phyloP scores from a whole-genome alignment of 2,329 filamentous ascomycete species.

The Penicillium sp. region DNA sequence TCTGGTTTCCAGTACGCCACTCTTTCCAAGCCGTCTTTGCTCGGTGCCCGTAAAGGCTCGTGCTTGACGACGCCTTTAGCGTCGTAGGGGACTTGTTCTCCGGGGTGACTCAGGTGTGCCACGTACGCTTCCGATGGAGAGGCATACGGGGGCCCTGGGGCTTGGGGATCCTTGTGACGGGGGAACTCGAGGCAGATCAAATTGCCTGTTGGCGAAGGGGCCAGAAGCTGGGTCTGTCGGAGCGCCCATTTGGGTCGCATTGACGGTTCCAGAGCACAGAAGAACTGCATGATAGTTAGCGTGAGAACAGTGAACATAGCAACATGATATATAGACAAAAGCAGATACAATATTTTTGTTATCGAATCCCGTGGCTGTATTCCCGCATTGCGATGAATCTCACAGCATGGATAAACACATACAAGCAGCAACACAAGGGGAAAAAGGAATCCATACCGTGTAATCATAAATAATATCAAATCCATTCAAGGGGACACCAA shows the following conservation, averaged over 20 bases:
- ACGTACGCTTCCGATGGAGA: conserved; percentile 68
- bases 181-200: conserved; percentile 76
- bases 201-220: conserved; percentile 47
- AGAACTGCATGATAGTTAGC: conserved; percentile 50
- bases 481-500: conserved; percentile 33
- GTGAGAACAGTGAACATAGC: background rate
- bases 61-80: conserved; percentile 52
- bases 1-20: conserved; percentile 58
- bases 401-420: background rate
- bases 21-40: conserved; percentile 42
- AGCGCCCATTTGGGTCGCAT: conserved; percentile 60
- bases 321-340: background rate
- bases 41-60: conserved; percentile 48
- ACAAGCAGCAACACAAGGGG: background rate
- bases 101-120: conserved; percentile 69
- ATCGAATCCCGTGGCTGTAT: background rate
- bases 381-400: background rate
- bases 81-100: conserved; percentile 64
- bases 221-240: conserved; percentile 56
- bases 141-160: conserved; percentile 71
- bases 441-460: conserved; percentile 47
- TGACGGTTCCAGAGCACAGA: conserved; percentile 58
- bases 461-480: conserved; percentile 62
- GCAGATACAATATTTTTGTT: background rate
- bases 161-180: conserved; percentile 64